Percentiles rank a stretch among this genome's conserved stretches.
These are phyloP conservation scores for Colletotrichum lini DNA, from an alignment of 2,329 filamentous ascomycete species.

Conservation along the genomic window DNA sequence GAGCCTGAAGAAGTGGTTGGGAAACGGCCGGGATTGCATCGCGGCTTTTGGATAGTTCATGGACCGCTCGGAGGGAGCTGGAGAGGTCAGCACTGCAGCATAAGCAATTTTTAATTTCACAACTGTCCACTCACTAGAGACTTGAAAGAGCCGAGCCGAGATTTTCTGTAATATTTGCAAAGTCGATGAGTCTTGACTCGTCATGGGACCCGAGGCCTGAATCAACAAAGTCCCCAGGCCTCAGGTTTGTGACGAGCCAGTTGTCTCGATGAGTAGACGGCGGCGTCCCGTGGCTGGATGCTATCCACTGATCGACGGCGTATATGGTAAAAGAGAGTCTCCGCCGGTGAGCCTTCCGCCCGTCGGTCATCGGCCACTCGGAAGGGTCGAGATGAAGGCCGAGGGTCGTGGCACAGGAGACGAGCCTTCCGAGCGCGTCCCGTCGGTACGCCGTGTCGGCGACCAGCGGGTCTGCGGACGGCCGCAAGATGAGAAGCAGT, in stretches of 20 bases:
- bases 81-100: not conserved
- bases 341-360: slow-evolving; percentile 38
- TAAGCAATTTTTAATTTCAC: fast-evolving
- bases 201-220: slow-evolving; percentile 10
- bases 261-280: slow-evolving; percentile 25
- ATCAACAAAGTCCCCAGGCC: not conserved
- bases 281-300: slow-evolving; percentile 42
- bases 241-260: not conserved
- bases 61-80: slow-evolving; percentile 1
- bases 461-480: slow-evolving; percentile 42
- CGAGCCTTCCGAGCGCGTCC: slow-evolving; percentile 39
- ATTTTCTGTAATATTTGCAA: not conserved
- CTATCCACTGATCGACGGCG: slow-evolving; percentile 43
- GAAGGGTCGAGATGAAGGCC: slow-evolving; percentile 43
- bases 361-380: slow-evolving; percentile 38
- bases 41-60: not conserved
- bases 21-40: not conserved
- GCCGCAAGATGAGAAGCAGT: slow-evolving; percentile 24
- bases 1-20: not conserved
- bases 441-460: slow-evolving; percentile 42
- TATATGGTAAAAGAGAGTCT: slow-evolving; percentile 43
- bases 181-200: not conserved
- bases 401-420: slow-evolving; percentile 41
- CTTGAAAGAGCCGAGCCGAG: not conserved
- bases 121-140: slow-evolving; percentile 11